Base-by-base conservation (phyloP, 257 asterid species). In the Capsicum baccatum region DNA sequence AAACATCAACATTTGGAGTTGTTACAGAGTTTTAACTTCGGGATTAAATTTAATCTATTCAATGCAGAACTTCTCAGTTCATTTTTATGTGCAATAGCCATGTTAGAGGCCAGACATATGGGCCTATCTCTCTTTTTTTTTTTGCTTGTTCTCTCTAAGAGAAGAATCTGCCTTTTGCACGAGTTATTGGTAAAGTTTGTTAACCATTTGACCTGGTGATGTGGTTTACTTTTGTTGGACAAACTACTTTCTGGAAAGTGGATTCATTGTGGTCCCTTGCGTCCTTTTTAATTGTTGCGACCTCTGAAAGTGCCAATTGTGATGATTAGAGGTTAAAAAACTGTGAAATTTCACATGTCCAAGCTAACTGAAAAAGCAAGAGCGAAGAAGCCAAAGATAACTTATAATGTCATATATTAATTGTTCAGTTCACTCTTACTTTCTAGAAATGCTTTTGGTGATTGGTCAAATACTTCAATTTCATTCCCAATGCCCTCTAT, bases 121-220 rank as follows among this genome's bases (percentile, higher is more conserved):
- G 79, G 16, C 37, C 9, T 44, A 70, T 70, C 56, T 70, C 57
- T 26, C 37, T 70, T 9, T 44, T 58, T 70, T 17, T 9, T 57
- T 69, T 69, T 39, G 78, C 78, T 4, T 70, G 78, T 68, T 44
- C 37, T 70, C 57, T 70, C 79, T 70, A 70, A 44, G 74, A 70
- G 55, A 44, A 70, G 79, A 17, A 37, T 70, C 79, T 68, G 76
- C 78, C 56, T 16, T 44, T 70, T 70, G 79, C 79, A 5, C 8
- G 35, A 44, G 26, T 70, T 70, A 44, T 9, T 69, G 54, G 35
- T 42, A 17, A 70, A 42, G 79, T 70, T 42, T 70, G 55, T 70
- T 70, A 70, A 68, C 33, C 78, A 68, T 39, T 68, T 68, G 54
- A n/a, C 78, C 78, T 68, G 50, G 35, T 42, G 79, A 5, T 39